A percentile compares a stretch with the other conserved stretches of the same genome.
phyloP scores from a whole-genome alignment of 257 asterid genomes.

The Pogostemon cablin region DNA sequence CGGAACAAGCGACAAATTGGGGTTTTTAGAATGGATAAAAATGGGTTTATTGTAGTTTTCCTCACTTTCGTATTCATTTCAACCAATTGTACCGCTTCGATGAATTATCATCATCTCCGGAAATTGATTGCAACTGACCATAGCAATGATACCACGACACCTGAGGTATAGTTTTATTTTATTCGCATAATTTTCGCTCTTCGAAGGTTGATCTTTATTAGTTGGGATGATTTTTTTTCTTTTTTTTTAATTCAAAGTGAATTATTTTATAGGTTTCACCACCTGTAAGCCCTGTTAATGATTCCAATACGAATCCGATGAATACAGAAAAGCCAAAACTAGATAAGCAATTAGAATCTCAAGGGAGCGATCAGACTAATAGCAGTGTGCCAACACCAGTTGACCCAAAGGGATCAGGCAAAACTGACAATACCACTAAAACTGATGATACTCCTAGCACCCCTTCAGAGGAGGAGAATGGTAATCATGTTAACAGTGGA shows the following conservation, averaged over 20 bases:
- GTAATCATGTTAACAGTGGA: slow-evolving; percentile 22
- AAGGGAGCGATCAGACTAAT: slow-evolving; percentile 33
- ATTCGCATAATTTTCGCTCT: slow-evolving; percentile 1
- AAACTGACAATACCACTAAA: slow-evolving; percentile 24
- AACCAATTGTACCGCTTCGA: slow-evolving; percentile 41
- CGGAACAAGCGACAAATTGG: slow-evolving; percentile 31
- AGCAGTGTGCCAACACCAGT: slow-evolving; percentile 32
- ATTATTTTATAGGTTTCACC: slow-evolving; percentile 50
- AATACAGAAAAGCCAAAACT: slow-evolving; percentile 35
- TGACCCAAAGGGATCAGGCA: slow-evolving; percentile 36
- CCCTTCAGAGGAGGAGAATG: slow-evolving; percentile 32
- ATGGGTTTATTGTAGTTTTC: slow-evolving; percentile 32
- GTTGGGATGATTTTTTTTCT: not conserved
- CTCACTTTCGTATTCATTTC: slow-evolving; percentile 37
- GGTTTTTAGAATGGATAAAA: slow-evolving; percentile 37
- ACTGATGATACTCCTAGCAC: slow-evolving; percentile 28
- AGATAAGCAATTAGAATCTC: slow-evolving; percentile 38
- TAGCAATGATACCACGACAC: slow-evolving; percentile 31
- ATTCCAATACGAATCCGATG: slow-evolving; percentile 33
- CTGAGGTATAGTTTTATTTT: slow-evolving; percentile 34
- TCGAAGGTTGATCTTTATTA: slow-evolving; percentile 1
- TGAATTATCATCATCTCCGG: slow-evolving; percentile 30
- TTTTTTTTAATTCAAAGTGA: slow-evolving; percentile 11
- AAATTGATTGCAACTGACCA: slow-evolving; percentile 30
- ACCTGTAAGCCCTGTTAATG: slow-evolving; percentile 41